Evolutionary conservation across 164 flowering plant species (phyloP), one percentile per base, ranked within the genome.

Genomic region (Hamamelis virginiana): DNA sequence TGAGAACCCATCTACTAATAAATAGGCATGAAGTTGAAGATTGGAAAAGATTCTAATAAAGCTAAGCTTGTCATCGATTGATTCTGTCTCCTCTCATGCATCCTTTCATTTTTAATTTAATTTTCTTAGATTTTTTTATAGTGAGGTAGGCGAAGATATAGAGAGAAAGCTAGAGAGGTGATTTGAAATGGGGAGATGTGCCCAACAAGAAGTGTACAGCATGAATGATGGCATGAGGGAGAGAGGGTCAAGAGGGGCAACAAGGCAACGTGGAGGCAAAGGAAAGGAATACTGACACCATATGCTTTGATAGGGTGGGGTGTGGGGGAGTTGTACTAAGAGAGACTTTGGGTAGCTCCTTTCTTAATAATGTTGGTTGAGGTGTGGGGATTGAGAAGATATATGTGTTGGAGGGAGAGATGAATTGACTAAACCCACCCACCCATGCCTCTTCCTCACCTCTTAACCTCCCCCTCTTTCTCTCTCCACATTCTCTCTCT

Each of bases 211-310:
- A 5, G 5, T 1, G 38, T 21, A 10, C 18, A 27, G 33, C 18
- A 64, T 43, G n/a, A 33, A 45, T 14, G 41, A 25, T 23, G 25
- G 33, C 6, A 27, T 11, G 47, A 19, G 19, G 25, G 53, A 50
- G 53, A 50, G n/a, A 50, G 16, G 41, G 41, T 33, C 41, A 33
- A 33, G 41, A 33, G 41, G 6, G 41, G 41, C 41, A 46, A 33
- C 71, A 68, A 47, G 21, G 52, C 72, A 69, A 69, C 72, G 72
- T 69, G 66, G 66, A 61, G 66, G 72, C 60, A 22, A 69, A 69
- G 72, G 51, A 69, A 69, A 69, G 72, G 50, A 69, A 69, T 46
- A 61, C 72, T 47, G 72, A 59, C 65, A 60, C 13, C 15, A 41
- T 44, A 14, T 57, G 23, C 53, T 50, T 47, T 48, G 56, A 25